Evolutionary conservation across 768 basidiomycete species (phyloP).

Genomic region (Lactifluus piperatus): DNA sequence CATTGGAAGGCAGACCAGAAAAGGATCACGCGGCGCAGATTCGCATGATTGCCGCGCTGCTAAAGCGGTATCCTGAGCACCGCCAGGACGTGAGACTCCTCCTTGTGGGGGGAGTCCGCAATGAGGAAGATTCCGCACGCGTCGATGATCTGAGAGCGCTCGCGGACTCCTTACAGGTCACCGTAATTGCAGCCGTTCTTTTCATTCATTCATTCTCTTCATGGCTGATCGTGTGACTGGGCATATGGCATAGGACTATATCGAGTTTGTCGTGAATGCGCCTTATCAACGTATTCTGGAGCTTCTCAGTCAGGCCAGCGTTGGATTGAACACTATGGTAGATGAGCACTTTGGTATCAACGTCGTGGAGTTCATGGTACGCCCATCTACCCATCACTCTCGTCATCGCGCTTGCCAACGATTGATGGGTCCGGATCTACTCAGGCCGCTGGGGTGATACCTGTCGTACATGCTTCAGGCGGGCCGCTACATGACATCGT

Average conservation of each 20-base stretch:
- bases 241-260: constrained; percentile 46
- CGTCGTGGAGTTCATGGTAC: constrained; percentile 93
- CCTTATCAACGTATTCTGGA: constrained; percentile 59
- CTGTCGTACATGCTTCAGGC: constrained; percentile 87
- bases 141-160: constrained; percentile 52
- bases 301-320: constrained; percentile 65
- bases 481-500: constrained; percentile 90
- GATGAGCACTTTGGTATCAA: constrained; percentile 99
- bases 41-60: constrained; percentile 51
- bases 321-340: constrained; percentile 93
- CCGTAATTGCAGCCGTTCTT: constrained; percentile 35
- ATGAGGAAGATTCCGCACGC: constrained; percentile 61
- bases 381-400: constrained; percentile 21
- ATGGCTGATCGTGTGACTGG: background rate
- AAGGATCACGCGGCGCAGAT: constrained; percentile 87
- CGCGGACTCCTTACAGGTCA: constrained; percentile 53
- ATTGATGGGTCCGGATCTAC: background rate
- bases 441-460: constrained; percentile 90
- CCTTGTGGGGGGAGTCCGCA: constrained; percentile 80
- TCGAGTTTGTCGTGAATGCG: constrained; percentile 79
- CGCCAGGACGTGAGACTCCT: constrained; percentile 40
- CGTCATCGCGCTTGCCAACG: background rate
- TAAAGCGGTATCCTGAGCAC: constrained; percentile 54
- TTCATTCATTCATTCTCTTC: background rate
- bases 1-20: constrained; percentile 58